A percentile compares a stretch with the other conserved stretches of the same genome.
Evolutionary conservation across 768 basidiomycete species (phyloP).

Genomic region (Suillus fuscotomentosus): DNA sequence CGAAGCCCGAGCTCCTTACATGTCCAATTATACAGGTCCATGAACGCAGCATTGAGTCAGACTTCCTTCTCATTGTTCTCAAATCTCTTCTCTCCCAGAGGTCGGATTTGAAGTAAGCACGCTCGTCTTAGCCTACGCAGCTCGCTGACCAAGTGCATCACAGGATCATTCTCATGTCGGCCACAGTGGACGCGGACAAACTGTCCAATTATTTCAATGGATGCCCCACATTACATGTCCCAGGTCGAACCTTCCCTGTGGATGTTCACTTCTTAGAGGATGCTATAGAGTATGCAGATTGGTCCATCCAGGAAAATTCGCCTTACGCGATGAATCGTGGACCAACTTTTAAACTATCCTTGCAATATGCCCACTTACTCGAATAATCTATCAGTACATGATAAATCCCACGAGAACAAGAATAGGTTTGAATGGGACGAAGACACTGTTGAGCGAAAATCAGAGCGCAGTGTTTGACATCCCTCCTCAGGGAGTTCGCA

Average conservation of each 20-base stretch:
- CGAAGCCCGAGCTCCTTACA: background rate
- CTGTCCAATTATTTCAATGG: conserved; percentile 87
- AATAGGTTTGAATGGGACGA: conserved; percentile 77
- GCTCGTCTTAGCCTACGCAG: background rate
- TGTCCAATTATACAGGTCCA: conserved; percentile 58
- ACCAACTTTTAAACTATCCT: conserved; percentile 21
- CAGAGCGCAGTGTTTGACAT: conserved; percentile 90
- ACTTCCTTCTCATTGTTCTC: conserved; percentile 93
- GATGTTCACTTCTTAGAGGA: conserved; percentile 86
- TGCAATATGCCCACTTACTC: background rate
- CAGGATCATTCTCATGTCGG: conserved; percentile 95
- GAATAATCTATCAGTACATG: conserved; percentile 43
- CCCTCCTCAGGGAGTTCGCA: conserved; percentile 75
- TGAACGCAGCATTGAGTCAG: conserved; percentile 95
- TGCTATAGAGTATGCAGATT: conserved; percentile 77
- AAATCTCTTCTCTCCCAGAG: conserved; percentile 77
- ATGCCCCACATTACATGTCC: conserved; percentile 82
- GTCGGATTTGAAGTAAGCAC: conserved; percentile 75
- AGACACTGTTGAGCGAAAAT: conserved; percentile 78
- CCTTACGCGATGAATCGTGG: conserved; percentile 74
- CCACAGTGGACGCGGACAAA: conserved; percentile 90
- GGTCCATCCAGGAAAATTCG: conserved; percentile 77
- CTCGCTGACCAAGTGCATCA: conserved; percentile 7
- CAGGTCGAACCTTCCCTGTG: conserved; percentile 94
- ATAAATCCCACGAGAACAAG: conserved; percentile 64